A percentile compares a stretch with the other conserved stretches of the same genome.
Evolutionary conservation across 306 rosid species (phyloP).

Genomic region (Sechiopsis laciniata): DNA sequence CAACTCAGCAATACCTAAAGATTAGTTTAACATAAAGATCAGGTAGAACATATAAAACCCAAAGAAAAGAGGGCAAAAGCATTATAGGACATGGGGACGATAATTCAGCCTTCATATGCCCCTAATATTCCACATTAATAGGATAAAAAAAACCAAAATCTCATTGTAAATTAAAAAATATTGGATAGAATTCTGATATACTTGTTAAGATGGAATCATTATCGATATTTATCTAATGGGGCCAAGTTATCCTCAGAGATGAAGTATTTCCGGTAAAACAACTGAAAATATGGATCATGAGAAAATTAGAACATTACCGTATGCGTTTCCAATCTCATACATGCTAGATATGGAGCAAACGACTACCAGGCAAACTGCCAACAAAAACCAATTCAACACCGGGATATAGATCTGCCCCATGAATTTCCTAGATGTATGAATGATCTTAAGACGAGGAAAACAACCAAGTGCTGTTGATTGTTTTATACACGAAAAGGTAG

Average conservation of each 20-base stretch:
- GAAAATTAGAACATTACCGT: constrained; percentile 47
- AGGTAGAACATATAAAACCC: neutral
- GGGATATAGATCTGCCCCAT: constrained; percentile 99
- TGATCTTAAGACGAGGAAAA: constrained; percentile 92
- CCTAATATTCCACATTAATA: neutral
- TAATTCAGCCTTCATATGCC: neutral
- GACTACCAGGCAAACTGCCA: constrained; percentile 67
- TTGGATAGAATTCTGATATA: neutral
- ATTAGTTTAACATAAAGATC: constrained; percentile 24
- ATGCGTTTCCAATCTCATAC: constrained; percentile 95
- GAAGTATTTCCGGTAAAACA: constrained; percentile 8
- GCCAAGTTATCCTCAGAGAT: constrained; percentile 7
- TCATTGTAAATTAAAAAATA: neutral
- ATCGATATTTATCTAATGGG: neutral
- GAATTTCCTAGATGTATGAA: constrained; percentile 89
- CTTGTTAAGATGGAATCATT: neutral
- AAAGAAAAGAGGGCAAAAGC: neutral
- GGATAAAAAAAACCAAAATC: neutral
- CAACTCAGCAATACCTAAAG: constrained; percentile 82
- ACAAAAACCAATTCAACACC: constrained; percentile 86
- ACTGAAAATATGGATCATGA: constrained; percentile 15
- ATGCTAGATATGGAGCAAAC: constrained; percentile 72
- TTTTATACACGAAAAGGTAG: constrained; percentile 93
- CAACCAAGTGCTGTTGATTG: constrained; percentile 98
- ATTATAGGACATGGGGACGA: neutral